phyloP scores from a whole-genome alignment of 1,139 yeast genomes.

The Saccharomyces hybrid region DNA sequence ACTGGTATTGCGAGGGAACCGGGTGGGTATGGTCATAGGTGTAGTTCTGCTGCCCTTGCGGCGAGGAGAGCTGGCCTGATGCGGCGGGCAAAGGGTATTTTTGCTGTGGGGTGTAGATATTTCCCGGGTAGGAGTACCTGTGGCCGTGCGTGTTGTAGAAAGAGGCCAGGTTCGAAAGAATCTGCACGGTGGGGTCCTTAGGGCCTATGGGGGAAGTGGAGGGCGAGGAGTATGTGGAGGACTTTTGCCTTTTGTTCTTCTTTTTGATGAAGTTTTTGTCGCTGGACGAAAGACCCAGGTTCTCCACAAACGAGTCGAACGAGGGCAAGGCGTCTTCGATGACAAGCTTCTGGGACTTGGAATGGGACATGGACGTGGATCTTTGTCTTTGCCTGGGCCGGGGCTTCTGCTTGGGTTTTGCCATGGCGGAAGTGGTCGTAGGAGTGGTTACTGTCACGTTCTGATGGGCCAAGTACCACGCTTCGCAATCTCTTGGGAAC shows the following conservation, averaged over 20 bases:
- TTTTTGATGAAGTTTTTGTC: not conserved
- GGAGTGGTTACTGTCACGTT: not conserved
- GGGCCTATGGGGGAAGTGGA: conserved; percentile 4
- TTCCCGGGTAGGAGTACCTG: conserved; percentile 22
- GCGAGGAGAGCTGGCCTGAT: conserved; percentile 29
- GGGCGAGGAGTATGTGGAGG: conserved; percentile 2
- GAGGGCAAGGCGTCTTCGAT: conserved; percentile 7
- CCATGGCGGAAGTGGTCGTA: not conserved
- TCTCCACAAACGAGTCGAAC: conserved; percentile 5
- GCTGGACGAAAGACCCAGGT: conserved; percentile 1
- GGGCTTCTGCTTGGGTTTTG: not conserved
- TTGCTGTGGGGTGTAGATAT: conserved; percentile 5
- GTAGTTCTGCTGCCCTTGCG: not conserved
- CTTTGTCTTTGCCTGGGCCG: not conserved
- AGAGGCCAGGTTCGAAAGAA: conserved; percentile 20
- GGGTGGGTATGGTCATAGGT: not conserved
- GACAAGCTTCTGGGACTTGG: not conserved
- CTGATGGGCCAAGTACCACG: not conserved
- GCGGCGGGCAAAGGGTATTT: conserved; percentile 32
- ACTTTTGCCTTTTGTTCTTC: conserved; percentile 1
- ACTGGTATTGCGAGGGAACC: not conserved
- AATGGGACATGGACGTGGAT: not conserved
- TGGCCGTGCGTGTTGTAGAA: conserved; percentile 24
- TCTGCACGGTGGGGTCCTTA: conserved; percentile 16
- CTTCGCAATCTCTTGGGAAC: conserved; percentile 59